Evolutionary conservation across 2,329 filamentous ascomycete species (phyloP), one percentile per base, ranked within the genome.

Genomic region (Diaporthe citriasiana): DNA sequence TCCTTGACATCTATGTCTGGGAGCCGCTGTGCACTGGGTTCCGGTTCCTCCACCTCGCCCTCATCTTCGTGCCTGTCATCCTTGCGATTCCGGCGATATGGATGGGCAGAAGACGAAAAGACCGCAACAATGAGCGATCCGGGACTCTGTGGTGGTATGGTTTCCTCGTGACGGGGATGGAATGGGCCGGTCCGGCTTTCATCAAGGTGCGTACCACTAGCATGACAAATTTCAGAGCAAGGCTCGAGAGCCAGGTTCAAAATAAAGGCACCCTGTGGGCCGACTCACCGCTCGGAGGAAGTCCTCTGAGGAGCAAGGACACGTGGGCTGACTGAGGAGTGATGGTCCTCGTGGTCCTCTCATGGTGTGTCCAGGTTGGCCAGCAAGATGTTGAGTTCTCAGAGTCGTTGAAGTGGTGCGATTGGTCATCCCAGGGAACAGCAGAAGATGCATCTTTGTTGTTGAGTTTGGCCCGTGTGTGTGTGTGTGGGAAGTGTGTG

Each of bases 141-240:
- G 96, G 97, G 0, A 95, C 95, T 0, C 80, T 98, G 4, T 98
- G 94, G 95, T 99, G 97, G 97, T 99, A 98, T 84, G 87, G 87
- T 4, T 97, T 98, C 79, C 84, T 99, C 51, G 95, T 98, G 13
- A 89, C 87, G 73, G 89, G 93, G 38, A 98, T 99, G 97, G 96
- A 99, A 84, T 89, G 92, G 80, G 95, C 96, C 25, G 97, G 97
- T 0, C 95, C 97, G 57, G 95, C 97, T 0, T 99, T 99, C 81
- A 99, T 99, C 85, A 99, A 99, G 89, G 93, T 94, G 84, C 68
- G 81, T 72, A 53, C 42, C 33, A 57, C n/a, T n/a, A 10, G 27
- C 19, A 10, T 40, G 17, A 40, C 6, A 4, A 22, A 33, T 38
- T 47, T 6, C 9, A 15, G n/a, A 47, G 19, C 15, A 7, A 59